Evolutionary conservation across 495 filamentous ascomycete genomes (phyloP).

Genomic region (Penicillium taxi): DNA sequence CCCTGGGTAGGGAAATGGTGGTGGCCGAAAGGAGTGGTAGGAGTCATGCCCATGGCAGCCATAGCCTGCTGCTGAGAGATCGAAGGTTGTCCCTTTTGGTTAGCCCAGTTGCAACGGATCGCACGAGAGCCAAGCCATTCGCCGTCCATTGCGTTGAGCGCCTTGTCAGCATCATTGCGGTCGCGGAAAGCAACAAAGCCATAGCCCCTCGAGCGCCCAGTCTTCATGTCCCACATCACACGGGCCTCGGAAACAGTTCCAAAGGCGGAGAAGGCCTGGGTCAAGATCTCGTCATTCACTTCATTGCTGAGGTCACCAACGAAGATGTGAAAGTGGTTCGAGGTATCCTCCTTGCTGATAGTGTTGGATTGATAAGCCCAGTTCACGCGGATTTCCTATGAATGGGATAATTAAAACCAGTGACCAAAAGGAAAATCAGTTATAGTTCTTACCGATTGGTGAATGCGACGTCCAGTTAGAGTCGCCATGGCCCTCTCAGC

Average conservation of each 20-base stretch:
- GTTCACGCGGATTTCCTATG: slow-evolving; percentile 96
- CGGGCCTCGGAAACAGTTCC: slow-evolving; percentile 96
- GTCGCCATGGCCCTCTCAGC: slow-evolving; percentile 97
- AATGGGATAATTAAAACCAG: not conserved
- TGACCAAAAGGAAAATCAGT: not conserved
- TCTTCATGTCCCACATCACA: slow-evolving; percentile 99
- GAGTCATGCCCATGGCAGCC: slow-evolving; percentile 97
- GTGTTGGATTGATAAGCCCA: slow-evolving; percentile 99
- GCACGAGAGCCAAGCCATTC: slow-evolving; percentile 99
- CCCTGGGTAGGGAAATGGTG: slow-evolving; percentile 98
- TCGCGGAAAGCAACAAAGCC: slow-evolving; percentile 98
- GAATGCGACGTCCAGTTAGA: slow-evolving; percentile 88
- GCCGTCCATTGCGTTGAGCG: slow-evolving; percentile 93
- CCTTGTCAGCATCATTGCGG: slow-evolving; percentile 88
- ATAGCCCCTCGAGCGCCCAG: slow-evolving; percentile 91
- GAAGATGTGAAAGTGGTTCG: slow-evolving; percentile 98
- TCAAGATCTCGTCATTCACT: slow-evolving; percentile 92
- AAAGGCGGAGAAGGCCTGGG: slow-evolving; percentile 95
- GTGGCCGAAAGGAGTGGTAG: slow-evolving; percentile 91
- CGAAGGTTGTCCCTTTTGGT: slow-evolving; percentile 98
- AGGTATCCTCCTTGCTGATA: slow-evolving; percentile 93
- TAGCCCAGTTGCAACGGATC: slow-evolving; percentile 99
- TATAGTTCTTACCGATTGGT: slow-evolving; percentile 61
- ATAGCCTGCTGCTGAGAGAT: slow-evolving; percentile 96
- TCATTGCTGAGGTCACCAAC: slow-evolving; percentile 98